Evolutionary conservation across 257 asterid genomes (phyloP), one percentile per base, ranked within the genome.

Genomic region (Capsicum pubescens): DNA sequence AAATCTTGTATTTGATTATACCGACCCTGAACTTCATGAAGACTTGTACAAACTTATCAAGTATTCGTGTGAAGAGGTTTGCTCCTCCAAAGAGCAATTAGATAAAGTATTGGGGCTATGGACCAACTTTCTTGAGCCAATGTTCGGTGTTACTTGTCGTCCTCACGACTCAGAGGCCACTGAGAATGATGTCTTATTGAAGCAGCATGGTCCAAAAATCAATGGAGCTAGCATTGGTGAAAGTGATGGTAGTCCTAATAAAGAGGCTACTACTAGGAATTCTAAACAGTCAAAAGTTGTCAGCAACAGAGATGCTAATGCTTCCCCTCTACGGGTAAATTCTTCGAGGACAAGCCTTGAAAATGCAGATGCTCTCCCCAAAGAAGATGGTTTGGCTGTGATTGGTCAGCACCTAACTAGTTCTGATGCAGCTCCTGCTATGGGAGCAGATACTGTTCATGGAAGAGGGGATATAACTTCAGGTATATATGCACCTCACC

Each of bases 51-150:
- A 92, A 89, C 94, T 97, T 82, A 91, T 97, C 80, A 91, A 90
- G 87, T 95, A 93, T 87, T 97, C 99, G 2, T 94, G 97, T 85
- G 96, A 97, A 85, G 99, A 97, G 91, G 90, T 97, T 87, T 97
- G 98, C 91, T 90, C 99, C 64, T 91, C 95, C 16, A 93, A 97
- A 90, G 99, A 97, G 82, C 99, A 97, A 86, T 83, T 88, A 48
- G 91, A 90, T 83, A 95, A 94, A 86, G 94, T 95, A 83, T 84
- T 95, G 93, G 88, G 92, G 88, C 92, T 95, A 79, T 97, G 98
- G 98, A 93, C 95, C 79, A 88, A 90, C 81, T 95, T 95, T 88
- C 88, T 97, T 82, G 99, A 97, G 92, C 97, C 93, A 42, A 89
- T 97, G 85, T 84, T 97, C 84, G 98, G 96, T 74, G 90, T 95